Percentiles rank a stretch among this genome's conserved stretches.
phyloP scores from a whole-genome alignment of 805 yeast species.

The Candida tammaniensis region DNA sequence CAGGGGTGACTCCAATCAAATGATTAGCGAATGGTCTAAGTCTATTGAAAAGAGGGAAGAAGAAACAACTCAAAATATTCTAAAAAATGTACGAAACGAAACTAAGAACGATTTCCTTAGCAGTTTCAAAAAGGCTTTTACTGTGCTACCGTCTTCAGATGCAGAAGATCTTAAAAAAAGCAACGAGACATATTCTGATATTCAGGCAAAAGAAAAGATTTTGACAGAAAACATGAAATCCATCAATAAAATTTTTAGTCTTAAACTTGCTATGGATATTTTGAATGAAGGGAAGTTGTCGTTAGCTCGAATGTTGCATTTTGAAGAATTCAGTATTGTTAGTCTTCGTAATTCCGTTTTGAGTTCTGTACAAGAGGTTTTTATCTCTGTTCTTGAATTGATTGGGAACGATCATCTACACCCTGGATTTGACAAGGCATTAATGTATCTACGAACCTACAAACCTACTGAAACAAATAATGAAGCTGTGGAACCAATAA shows the following conservation, averaged over 20 bases:
- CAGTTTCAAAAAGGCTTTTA: conserved; percentile 64
- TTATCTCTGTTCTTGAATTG: conserved; percentile 59
- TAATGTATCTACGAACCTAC: conserved; percentile 64
- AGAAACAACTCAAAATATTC: conserved; percentile 45
- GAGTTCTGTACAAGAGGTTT: conserved; percentile 55
- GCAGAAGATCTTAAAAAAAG: conserved; percentile 15
- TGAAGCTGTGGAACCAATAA: conserved; percentile 45
- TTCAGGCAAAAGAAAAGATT: conserved; percentile 79
- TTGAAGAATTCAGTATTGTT: conserved; percentile 33
- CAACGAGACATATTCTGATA: conserved; percentile 49
- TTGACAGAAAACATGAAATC: conserved; percentile 72
- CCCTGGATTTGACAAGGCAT: conserved; percentile 81
- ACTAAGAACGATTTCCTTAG: conserved; percentile 58
- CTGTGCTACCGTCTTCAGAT: conserved; percentile 26
- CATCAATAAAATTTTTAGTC: conserved; percentile 71
- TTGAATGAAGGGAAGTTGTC: conserved; percentile 66
- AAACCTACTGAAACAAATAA: conserved; percentile 48
- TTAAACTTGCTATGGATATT: conserved; percentile 72
- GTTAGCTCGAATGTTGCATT: conserved; percentile 52
- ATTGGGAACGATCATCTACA: conserved; percentile 75
- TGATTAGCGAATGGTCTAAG: conserved; percentile 31
- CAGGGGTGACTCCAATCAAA: conserved; percentile 21
- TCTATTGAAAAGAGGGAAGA: conserved; percentile 42
- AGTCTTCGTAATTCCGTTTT: conserved; percentile 30
- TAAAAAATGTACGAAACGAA: conserved; percentile 48